These are phyloP conservation scores for Antrodiella citrinella DNA, from an alignment of 768 basidiomycete species.

Conservation along the genomic window DNA sequence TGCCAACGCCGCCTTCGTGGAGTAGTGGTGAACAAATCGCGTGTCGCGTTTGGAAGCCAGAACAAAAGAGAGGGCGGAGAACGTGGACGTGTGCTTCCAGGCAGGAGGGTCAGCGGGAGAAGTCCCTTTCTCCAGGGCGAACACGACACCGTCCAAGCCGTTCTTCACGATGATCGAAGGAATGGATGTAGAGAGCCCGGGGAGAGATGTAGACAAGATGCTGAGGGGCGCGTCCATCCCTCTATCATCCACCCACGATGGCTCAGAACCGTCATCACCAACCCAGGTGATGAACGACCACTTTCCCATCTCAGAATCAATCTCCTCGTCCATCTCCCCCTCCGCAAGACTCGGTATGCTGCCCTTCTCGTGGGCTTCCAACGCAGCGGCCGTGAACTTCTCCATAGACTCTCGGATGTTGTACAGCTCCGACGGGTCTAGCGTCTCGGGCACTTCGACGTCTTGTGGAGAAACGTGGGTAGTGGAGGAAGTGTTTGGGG, in stretches of 20 bases:
- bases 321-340: constrained; percentile 89
- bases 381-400: constrained; percentile 72
- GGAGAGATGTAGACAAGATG: constrained; percentile 66
- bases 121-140: constrained; percentile 32
- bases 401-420: constrained; percentile 75
- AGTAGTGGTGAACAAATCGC: constrained; percentile 74
- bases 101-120: constrained; percentile 14
- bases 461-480: constrained; percentile 24
- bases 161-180: constrained; percentile 58
- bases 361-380: constrained; percentile 50
- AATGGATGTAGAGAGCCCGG: constrained; percentile 32
- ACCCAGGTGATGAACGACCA: constrained; percentile 64
- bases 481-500: constrained; percentile 17
- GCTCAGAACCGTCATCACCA: constrained; percentile 36
- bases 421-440: constrained; percentile 78
- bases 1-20: constrained; percentile 53
- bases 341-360: constrained; percentile 71
- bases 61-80: constrained; percentile 87
- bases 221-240: constrained; percentile 32
- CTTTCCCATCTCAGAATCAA: constrained; percentile 67
- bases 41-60: constrained; percentile 88
- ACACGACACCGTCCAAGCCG: constrained; percentile 65
- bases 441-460: constrained; percentile 76
- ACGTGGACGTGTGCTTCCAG: constrained; percentile 81
- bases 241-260: constrained; percentile 30